Conservation (phyloP, 768 basidiomycete genomes). For the Phaeotremella fagi region DNA sequence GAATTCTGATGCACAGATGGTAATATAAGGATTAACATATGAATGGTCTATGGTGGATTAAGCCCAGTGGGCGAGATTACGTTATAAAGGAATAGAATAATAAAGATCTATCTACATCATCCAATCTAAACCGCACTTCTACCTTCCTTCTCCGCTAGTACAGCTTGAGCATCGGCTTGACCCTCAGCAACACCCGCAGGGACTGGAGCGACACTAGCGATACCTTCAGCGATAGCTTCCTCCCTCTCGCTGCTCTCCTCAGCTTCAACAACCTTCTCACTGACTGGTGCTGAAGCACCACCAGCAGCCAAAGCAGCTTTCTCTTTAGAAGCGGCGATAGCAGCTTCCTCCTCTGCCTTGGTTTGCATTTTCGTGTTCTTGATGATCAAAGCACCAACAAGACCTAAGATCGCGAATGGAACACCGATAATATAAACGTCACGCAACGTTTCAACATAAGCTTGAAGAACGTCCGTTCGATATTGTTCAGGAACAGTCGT, state of each 20-base stretch:
- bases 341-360: constrained; percentile 42
- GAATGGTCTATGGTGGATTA: too few species aligned
- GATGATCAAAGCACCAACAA: constrained; percentile 40
- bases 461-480: constrained; percentile 11
- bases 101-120: too few species aligned
- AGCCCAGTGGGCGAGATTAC: too few species aligned
- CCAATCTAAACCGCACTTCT: background rate
- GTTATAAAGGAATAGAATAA: too few species aligned
- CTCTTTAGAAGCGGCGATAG: constrained; percentile 17
- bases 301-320: constrained; percentile 4
- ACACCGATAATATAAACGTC: constrained; percentile 49
- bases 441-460: constrained; percentile 28
- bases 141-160: constrained; percentile 1
- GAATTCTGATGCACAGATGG: too few species aligned
- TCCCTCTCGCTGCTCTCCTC: background rate
- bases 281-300: background rate
- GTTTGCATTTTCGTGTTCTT: constrained; percentile 44
- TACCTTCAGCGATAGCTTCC: background rate
- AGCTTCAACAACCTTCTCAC: constrained; percentile 5
- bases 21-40: too few species aligned
- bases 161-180: constrained; percentile 5
- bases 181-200: background rate
- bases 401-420: constrained; percentile 38
- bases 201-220: background rate
- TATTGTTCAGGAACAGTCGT: constrained; percentile 28